Conservation (phyloP, 2,329 filamentous ascomycete species). For the Graphilbum ipis-grandicollis region DNA sequence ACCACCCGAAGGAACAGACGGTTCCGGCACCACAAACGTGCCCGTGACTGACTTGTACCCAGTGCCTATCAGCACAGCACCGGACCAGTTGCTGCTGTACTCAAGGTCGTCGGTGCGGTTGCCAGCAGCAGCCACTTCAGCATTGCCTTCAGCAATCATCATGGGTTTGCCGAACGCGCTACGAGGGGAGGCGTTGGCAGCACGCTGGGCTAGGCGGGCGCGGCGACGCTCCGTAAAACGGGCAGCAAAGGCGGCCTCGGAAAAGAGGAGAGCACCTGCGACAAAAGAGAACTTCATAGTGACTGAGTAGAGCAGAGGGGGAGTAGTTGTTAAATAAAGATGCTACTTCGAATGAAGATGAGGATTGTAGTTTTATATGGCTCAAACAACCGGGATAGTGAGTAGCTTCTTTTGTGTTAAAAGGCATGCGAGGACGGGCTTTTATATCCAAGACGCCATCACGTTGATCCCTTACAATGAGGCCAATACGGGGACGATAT, state of each 20-base stretch:
- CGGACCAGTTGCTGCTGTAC: conserved; percentile 25
- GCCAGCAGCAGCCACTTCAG: background rate
- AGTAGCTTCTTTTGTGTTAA: no score
- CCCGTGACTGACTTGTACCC: conserved; percentile 4
- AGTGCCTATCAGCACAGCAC: conserved; percentile 4
- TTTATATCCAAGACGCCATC: no score
- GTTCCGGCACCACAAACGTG: conserved; percentile 10
- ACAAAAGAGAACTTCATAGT: background rate
- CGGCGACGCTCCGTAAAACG: background rate
- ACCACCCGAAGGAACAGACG: conserved; percentile 8
- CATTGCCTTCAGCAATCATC: background rate
- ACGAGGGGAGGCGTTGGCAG: background rate
- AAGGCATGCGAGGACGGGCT: no score
- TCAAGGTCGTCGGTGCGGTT: conserved; percentile 2
- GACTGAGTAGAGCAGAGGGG: background rate
- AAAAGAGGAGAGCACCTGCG: background rate
- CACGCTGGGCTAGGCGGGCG: background rate
- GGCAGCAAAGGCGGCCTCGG: background rate
- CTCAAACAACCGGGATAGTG: no score
- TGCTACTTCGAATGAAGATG: background rate
- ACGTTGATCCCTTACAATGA: no score
- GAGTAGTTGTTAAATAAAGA: background rate
- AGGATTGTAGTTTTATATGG: no score
- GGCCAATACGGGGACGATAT: no score
- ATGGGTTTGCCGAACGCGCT: background rate